These are phyloP conservation scores for Cyclotella baltica DNA, from an alignment of 108 stramenopile species.

Conservation along the genomic window DNA sequence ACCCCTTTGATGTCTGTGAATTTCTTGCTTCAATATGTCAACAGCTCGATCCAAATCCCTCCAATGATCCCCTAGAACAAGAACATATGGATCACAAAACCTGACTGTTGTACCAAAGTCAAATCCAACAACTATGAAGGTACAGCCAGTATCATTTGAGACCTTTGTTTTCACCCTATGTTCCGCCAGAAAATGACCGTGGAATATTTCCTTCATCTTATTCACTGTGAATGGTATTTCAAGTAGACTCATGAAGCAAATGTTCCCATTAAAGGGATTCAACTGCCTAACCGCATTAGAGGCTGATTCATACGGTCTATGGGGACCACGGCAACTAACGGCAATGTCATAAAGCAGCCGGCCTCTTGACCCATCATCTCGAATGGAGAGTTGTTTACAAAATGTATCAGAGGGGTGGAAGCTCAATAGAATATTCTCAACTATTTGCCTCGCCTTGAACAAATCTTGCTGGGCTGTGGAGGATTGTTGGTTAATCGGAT, in stretches of 20 bases:
- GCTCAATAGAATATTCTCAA: neutral
- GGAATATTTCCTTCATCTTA: neutral
- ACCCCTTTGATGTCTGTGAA: neutral
- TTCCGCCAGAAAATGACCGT: neutral
- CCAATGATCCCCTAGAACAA: neutral
- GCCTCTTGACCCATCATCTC: slow-evolving; percentile 15
- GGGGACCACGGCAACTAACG: neutral
- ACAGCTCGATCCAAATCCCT: slow-evolving; percentile 14
- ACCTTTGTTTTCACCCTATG: neutral
- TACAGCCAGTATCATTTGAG: neutral
- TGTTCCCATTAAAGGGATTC: slow-evolving; percentile 6
- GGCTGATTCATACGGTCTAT: slow-evolving; percentile 11
- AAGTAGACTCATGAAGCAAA: slow-evolving; percentile 10
- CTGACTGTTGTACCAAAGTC: neutral
- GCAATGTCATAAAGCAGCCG: slow-evolving; percentile 18
- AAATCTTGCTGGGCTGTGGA: neutral
- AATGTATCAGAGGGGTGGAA: neutral
- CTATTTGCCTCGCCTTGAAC: neutral
- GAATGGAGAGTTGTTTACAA: neutral
- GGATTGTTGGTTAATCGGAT: neutral
- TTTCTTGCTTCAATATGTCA: neutral
- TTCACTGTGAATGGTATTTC: neutral
- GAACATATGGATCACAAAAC: slow-evolving; percentile 18
- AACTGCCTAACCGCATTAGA: neutral
- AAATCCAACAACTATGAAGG: neutral